Base-by-base conservation (phyloP, 2,329 filamentous ascomycete genomes). In the Aspergillus melleus region DNA sequence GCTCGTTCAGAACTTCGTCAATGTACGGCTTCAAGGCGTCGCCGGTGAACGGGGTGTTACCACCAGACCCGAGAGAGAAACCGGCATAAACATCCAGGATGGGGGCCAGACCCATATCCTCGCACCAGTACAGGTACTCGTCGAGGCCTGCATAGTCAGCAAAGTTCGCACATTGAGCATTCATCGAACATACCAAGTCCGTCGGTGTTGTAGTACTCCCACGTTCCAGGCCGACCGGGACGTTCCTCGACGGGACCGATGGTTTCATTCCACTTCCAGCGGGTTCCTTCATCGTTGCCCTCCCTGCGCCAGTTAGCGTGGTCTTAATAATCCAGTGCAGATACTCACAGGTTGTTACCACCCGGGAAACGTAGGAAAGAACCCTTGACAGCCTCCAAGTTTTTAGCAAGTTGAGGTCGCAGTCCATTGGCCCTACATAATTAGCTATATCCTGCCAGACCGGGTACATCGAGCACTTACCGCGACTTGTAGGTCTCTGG, bases 281-380 rank as follows among this genome's bases (percentile, higher is more conserved):
- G 46, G 57, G 59, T 47, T 51, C 65, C 57, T 61, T 69, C 46
- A 55, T 39, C 61, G 36, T 66, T 56, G 26, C 67, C 68, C 61
- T 69, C 68, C 12, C 65, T 67, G 30, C 2, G 14, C 2, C 29
- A 57, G 47, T 22, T 12, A 26, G 54, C 54, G 61, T 14, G 8
- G 20, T 5, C 65, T 29, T 19, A 9, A 56, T 9, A 14, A 32
- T 12, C 29, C 20, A 47, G 46, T n/a, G 4, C 6, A 32, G 4
- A 36, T 16, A 68, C 73, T 59, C 69, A 74, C 71, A 88, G 73
- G 77, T 86, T 87, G 70, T 87, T 87, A 24, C 86, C 87, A 8
- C 88, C 88, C 0, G 87, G 87, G 61, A 88, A 83, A 46, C 88
- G 81, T 52, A 90, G 78, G 64, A 88, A 83, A 49, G 80, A 82